Conservation (phyloP, 2,329 filamentous ascomycete genomes). For the Phialophora expanda region DNA sequence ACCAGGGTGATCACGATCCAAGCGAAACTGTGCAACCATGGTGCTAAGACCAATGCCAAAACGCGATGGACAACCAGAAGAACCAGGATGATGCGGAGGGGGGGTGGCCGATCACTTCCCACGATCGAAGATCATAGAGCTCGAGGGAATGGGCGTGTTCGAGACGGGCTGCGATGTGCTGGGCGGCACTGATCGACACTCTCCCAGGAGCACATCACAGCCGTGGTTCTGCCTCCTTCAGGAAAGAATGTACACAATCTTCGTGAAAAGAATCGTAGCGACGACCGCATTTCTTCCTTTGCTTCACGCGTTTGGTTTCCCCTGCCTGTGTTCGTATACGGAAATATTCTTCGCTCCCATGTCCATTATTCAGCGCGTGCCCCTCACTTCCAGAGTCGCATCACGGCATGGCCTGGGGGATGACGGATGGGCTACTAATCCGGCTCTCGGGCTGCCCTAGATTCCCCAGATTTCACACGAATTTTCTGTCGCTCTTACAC, state of each 20-base stretch:
- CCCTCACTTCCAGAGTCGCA: not conserved
- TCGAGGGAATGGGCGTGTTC: not conserved
- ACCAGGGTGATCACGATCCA: not conserved
- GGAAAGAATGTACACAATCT: not conserved
- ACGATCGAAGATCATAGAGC: constrained; percentile 25
- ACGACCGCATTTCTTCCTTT: not conserved
- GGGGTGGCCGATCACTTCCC: constrained; percentile 19
- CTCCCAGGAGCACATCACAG: not conserved
- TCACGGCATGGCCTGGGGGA: not conserved
- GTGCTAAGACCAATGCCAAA: not conserved
- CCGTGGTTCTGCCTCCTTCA: not conserved
- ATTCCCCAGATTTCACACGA: constrained; percentile 19
- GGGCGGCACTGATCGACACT: constrained; percentile 3
- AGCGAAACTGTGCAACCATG: not conserved
- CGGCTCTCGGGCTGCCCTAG: not conserved
- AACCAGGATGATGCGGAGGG: constrained; percentile 1
- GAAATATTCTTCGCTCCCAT: not conserved
- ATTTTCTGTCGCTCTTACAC: constrained; percentile 4
- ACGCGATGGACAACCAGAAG: not conserved
- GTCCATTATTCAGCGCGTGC: constrained; percentile 3
- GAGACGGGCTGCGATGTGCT: not conserved
- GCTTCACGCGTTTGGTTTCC: not conserved
- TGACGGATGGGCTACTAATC: not conserved
- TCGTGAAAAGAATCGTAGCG: not conserved
- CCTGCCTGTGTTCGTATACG: not conserved